Evolutionary conservation across 768 basidiomycete species (phyloP).

Genomic region (Amanita phalloides): DNA sequence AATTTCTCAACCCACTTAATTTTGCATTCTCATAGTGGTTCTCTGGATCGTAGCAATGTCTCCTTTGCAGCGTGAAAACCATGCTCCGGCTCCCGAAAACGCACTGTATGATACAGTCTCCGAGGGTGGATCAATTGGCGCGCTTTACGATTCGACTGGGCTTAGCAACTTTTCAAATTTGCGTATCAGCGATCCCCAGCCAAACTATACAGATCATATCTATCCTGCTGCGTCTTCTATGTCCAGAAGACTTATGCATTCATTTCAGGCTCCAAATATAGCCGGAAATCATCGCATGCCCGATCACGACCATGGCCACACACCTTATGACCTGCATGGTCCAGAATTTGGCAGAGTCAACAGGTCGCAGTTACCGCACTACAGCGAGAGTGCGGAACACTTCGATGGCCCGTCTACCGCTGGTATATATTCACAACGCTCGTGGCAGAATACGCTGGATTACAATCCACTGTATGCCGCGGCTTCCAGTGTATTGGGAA

Average conservation of each 20-base stretch:
- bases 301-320: neutral
- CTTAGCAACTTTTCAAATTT: constrained; percentile 1
- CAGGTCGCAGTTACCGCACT: neutral
- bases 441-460: constrained; percentile 23
- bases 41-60: neutral
- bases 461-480: constrained; percentile 60
- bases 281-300: neutral
- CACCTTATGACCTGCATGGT: neutral
- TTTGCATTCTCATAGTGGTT: neutral
- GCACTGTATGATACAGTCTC: neutral
- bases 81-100: neutral
- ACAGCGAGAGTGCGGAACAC: neutral
- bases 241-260: neutral
- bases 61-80: neutral
- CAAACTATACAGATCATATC: neutral
- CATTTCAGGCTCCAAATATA: neutral
- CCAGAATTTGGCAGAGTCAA: neutral
- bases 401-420: neutral
- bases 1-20: neutral
- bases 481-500: constrained; percentile 72
- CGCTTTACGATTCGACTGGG: neutral
- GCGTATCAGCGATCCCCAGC: neutral
- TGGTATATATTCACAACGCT: neutral
- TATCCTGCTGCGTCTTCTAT: neutral
- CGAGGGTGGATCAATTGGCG: neutral